Evolutionary conservation across 2,329 filamentous ascomycete species (phyloP).

Genomic region (Botrytis squamosa): DNA sequence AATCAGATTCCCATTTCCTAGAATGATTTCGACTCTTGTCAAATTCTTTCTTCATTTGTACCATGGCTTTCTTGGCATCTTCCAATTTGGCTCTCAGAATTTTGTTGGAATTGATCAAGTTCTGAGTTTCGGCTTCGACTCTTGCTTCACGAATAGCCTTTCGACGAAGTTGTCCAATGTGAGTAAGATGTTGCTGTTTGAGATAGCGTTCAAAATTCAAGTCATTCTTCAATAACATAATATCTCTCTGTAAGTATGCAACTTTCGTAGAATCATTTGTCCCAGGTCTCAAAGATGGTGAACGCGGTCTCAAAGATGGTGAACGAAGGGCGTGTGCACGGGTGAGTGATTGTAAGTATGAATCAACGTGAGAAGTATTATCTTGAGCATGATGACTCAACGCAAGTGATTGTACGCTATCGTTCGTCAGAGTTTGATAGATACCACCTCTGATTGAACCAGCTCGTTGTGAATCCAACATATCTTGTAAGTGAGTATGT

Average conservation of each 20-base stretch:
- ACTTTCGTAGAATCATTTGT: constrained; percentile 40
- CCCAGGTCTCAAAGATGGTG: constrained; percentile 36
- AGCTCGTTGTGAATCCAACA: constrained; percentile 57
- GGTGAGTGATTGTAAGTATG: constrained; percentile 34
- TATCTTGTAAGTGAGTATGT: constrained; percentile 58
- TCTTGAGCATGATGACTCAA: constrained; percentile 33
- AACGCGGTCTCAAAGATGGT: constrained; percentile 35
- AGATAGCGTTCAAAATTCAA: constrained; percentile 81
- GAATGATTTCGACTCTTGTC: constrained; percentile 69
- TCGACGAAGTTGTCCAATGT: constrained; percentile 75
- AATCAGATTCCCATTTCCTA: constrained; percentile 75
- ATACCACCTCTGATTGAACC: constrained; percentile 53
- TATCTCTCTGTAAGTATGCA: constrained; percentile 65
- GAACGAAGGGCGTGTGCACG: constrained; percentile 33
- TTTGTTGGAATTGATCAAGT: constrained; percentile 73
- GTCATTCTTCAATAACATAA: constrained; percentile 76
- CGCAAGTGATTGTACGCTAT: constrained; percentile 50
- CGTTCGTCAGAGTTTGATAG: constrained; percentile 55
- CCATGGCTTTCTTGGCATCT: constrained; percentile 68
- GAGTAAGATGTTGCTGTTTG: constrained; percentile 78
- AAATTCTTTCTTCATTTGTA: constrained; percentile 69
- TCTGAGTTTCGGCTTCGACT: constrained; percentile 78
- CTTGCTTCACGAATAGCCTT: constrained; percentile 74
- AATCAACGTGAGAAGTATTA: constrained; percentile 31
- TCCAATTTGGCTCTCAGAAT: constrained; percentile 70